Evolutionary conservation across 192 early-diverging fungal genomes (phyloP).

Genomic region (Cetraspora pellucida): DNA sequence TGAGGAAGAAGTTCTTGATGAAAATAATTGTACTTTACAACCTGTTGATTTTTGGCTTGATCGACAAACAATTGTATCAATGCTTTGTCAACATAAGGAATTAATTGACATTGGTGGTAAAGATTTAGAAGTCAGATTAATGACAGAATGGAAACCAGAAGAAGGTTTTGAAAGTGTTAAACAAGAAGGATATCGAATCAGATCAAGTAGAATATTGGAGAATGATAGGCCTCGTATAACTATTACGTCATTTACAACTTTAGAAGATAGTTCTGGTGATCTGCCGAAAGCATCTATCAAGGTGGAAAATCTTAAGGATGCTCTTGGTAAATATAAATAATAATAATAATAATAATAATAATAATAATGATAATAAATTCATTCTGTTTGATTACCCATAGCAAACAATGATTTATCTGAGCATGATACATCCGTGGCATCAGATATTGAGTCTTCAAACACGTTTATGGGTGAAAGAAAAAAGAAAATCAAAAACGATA

Average conservation of each 20-base stretch:
- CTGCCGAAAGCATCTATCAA: constrained; percentile 13
- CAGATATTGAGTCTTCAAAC: constrained; percentile 17
- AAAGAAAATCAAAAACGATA: neutral
- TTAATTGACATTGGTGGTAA: neutral
- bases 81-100: constrained; percentile 21
- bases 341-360: neutral
- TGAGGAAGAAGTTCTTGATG: constrained; percentile 6
- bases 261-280: constrained; percentile 30
- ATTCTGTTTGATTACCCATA: neutral
- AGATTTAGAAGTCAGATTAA: constrained; percentile 22
- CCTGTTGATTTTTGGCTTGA: constrained; percentile 32
- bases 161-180: constrained; percentile 28
- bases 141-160: constrained; percentile 31
- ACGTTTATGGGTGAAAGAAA: neutral
- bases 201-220: constrained; percentile 4
- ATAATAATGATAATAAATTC: neutral
- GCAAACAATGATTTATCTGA: constrained; percentile 24
- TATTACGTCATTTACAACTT: neutral
- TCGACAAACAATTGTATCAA: constrained; percentile 19
- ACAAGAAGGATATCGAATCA: neutral
- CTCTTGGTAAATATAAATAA: constrained; percentile 3
- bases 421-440: constrained; percentile 24
- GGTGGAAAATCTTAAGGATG: constrained; percentile 1
- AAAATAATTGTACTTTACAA: constrained; percentile 10
- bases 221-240: neutral